Base-by-base conservation (phyloP, 1,284 basidiomycete species). In the Neotropicomus parvogracilis region DNA sequence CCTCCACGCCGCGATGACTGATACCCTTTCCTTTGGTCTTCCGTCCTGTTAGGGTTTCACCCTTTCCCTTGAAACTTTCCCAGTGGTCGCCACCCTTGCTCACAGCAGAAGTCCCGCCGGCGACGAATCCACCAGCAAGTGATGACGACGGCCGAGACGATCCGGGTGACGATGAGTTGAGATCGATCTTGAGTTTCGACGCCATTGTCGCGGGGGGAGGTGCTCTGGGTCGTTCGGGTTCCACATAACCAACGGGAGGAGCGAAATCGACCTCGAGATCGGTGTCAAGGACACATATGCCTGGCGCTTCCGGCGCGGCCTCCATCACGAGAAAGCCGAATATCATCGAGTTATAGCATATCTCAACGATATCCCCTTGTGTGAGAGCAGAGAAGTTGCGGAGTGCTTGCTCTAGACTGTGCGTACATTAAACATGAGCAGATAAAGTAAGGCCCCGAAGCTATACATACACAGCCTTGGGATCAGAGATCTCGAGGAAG, bases 251-350 rank as follows among this genome's bases (percentile, higher is more conserved):
- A 16, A 87, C 77, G 11, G 85, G 84, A 1, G 87, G 65, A 14
- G 87, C 88, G 57, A 89, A 89, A 62, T 90, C 87, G 45, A 92
- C 91, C 69, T 97, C 94, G 0, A 99, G 80, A 75, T 99, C 97
- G 1, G 95, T 98, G 63, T 99, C 95, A 50, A 97, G 75, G 52
- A 99, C 84, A 44, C 77, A 85, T 56, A 99, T 98, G 6, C 93
- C 94, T 54, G 83, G 82, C 14, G 88, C 91, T 17, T 90, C 91
- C 1, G 95, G 95, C 40, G 76, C 78, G 14, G 89, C 84, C 68
- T 98, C 95, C 93, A 99, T 97, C 46, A 99, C 86, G 31, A 98
- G 81, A 47, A 99, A 80, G 50, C 95, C 92, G 63, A 99, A 98
- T 11, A 92, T 83, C 60, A 99, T 91, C 11, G 85, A 86, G 64